Evolutionary conservation across 2,329 filamentous ascomycete species (phyloP).

Genomic region (Cladosporium sp.): DNA sequence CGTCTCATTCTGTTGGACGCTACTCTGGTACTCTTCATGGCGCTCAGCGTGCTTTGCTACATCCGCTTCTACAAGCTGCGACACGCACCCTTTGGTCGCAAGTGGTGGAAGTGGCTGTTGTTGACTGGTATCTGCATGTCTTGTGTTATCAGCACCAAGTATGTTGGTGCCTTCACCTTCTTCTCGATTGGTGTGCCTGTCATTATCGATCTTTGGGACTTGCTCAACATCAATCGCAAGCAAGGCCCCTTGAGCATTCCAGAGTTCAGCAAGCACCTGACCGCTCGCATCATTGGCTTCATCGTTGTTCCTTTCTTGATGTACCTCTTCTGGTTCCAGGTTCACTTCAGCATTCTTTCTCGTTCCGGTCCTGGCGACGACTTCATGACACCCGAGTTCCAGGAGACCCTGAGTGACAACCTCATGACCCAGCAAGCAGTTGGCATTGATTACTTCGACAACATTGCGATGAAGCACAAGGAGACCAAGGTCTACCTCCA

Average conservation of each 20-base stretch:
- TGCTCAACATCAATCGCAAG: slow-evolving; percentile 82
- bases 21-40: slow-evolving; percentile 92
- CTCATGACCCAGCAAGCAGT: slow-evolving; percentile 83
- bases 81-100: slow-evolving; percentile 81
- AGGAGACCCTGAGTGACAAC: slow-evolving; percentile 95
- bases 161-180: slow-evolving; percentile 94
- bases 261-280: slow-evolving; percentile 85
- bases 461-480: slow-evolving; percentile 86
- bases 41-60: slow-evolving; percentile 87
- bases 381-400: slow-evolving; percentile 98
- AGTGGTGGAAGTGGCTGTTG: slow-evolving; percentile 99
- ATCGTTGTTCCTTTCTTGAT: slow-evolving; percentile 93
- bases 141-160: slow-evolving; percentile 98
- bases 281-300: slow-evolving; percentile 76
- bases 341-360: slow-evolving; percentile 87
- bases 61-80: slow-evolving; percentile 97
- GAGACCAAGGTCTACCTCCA: slow-evolving; percentile 96
- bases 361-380: slow-evolving; percentile 92
- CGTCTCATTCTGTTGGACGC: slow-evolving; percentile 92
- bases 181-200: slow-evolving; percentile 95
- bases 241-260: slow-evolving; percentile 74
- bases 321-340: slow-evolving; percentile 99
- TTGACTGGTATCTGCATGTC: slow-evolving; percentile 91
- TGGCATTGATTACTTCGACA: slow-evolving; percentile 84
- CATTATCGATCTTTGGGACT: slow-evolving; percentile 88